These are phyloP conservation scores for Xylaria sp. DNA, from an alignment of 2,329 filamentous ascomycete species.

Conservation along the genomic window DNA sequence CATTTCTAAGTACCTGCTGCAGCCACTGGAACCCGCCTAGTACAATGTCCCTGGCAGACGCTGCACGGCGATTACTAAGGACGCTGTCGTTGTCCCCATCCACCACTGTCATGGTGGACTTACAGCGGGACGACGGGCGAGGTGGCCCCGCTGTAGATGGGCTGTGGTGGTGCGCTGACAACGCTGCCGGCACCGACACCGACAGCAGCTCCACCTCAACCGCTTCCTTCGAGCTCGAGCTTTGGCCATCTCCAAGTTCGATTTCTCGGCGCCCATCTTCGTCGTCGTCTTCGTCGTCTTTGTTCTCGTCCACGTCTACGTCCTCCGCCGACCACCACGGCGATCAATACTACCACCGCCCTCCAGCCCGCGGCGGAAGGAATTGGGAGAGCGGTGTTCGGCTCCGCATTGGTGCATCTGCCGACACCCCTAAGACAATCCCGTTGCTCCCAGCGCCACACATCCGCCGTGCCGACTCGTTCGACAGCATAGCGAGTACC, in stretches of 20 bases:
- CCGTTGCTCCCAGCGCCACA: slow-evolving; percentile 10
- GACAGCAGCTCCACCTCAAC: slow-evolving; percentile 1
- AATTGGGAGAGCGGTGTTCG: neutral
- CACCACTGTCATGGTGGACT: slow-evolving; percentile 16
- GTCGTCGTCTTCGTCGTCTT: neutral
- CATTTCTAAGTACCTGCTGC: slow-evolving; percentile 1
- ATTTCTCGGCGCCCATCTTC: slow-evolving; percentile 23
- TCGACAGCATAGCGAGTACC: slow-evolving; percentile 25
- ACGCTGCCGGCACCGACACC: slow-evolving; percentile 27
- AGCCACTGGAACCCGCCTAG: neutral
- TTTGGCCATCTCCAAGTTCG: slow-evolving; percentile 35
- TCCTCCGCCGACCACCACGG: neutral
- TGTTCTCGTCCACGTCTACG: neutral
- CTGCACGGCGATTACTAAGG: slow-evolving; percentile 53
- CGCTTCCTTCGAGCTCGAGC: slow-evolving; percentile 26
- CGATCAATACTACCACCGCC: neutral
- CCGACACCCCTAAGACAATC: slow-evolving; percentile 3
- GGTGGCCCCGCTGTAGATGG: slow-evolving; percentile 17
- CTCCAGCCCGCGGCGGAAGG: neutral
- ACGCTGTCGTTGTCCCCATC: slow-evolving; percentile 30
- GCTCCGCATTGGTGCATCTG: neutral
- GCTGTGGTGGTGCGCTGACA: slow-evolving; percentile 2
- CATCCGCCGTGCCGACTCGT: slow-evolving; percentile 31
- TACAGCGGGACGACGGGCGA: slow-evolving; percentile 24
- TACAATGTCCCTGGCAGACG: slow-evolving; percentile 38